phyloP scores from a whole-genome alignment of 176 grass and related monocot species.

The Musa schizocarpa region DNA sequence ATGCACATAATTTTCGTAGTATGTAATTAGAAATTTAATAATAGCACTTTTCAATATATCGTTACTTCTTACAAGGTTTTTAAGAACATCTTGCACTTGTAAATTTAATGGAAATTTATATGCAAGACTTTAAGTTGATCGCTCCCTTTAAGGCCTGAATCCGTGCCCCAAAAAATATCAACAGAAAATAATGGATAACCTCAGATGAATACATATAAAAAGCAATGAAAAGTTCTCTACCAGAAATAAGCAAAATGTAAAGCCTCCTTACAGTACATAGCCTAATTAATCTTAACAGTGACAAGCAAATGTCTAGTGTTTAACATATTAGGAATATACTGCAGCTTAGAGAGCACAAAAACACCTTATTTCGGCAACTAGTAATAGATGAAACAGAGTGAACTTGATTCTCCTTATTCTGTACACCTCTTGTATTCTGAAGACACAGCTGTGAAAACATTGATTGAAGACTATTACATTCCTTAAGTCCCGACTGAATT shows the following conservation, averaged over 20 bases:
- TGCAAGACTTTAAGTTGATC: no score
- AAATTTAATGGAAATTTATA: no score
- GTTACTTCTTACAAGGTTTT: no score
- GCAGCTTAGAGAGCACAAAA: neutral
- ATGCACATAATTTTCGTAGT: no score
- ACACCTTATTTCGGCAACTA: constrained; percentile 34
- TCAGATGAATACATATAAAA: no score
- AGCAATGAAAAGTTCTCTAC: no score
- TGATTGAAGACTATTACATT: constrained; percentile 65
- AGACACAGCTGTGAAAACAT: constrained; percentile 39
- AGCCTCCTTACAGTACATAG: neutral
- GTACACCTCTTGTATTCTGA: constrained; percentile 18
- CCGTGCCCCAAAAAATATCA: no score
- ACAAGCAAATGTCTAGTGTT: neutral
- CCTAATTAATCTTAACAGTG: neutral
- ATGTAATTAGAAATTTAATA: no score
- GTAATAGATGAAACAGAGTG: constrained; percentile 9
- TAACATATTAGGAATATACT: neutral
- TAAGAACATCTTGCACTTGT: no score
- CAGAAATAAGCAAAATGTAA: neutral
- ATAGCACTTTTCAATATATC: no score
- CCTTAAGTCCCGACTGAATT: constrained; percentile 32
- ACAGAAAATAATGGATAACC: no score
- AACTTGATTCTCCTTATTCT: constrained; percentile 26
- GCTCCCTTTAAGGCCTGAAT: no score